Evolutionary conservation across 139 green algal species (phyloP).

Genomic region (Chlorella vulgaris): DNA sequence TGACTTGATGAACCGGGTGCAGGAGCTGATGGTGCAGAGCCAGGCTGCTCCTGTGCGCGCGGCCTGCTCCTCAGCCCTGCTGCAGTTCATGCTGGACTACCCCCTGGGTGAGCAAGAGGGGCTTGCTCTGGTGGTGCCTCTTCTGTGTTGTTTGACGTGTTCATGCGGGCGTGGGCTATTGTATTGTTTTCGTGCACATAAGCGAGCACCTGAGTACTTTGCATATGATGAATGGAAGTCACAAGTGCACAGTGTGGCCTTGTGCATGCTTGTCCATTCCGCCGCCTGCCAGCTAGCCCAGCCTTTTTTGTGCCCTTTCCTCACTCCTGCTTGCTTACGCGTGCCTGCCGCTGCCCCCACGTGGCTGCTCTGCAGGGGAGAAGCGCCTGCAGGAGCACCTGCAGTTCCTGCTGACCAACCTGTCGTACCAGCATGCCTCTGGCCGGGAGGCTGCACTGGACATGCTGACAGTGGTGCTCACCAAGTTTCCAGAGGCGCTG

Average conservation of each 20-base stretch:
- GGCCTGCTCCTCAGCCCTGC: slow-evolving; percentile 68
- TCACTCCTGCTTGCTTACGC: too few relatives aligned
- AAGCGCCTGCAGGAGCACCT: slow-evolving; percentile 78
- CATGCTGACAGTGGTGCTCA: slow-evolving; percentile 76
- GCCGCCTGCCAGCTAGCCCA: too few relatives aligned
- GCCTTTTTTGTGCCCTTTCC: too few relatives aligned
- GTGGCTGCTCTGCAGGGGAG: slow-evolving; percentile 30
- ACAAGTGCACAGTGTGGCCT: too few relatives aligned
- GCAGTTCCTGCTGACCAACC: slow-evolving; percentile 77
- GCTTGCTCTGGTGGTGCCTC: not conserved
- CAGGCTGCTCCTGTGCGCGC: slow-evolving; percentile 60
- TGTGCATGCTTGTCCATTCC: too few relatives aligned
- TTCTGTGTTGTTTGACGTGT: not conserved
- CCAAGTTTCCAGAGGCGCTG: slow-evolving; percentile 81
- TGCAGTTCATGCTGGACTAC: slow-evolving; percentile 96
- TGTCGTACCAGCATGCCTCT: slow-evolving; percentile 81
- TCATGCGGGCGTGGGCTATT: too few relatives aligned
- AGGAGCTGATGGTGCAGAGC: slow-evolving; percentile 55
- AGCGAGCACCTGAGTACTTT: too few relatives aligned
- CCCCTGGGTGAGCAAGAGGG: slow-evolving; percentile 67
- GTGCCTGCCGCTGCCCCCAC: not conserved
- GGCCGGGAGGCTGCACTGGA: slow-evolving; percentile 73
- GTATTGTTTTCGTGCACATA: too few relatives aligned
- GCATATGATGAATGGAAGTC: too few relatives aligned
- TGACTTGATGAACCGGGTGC: slow-evolving; percentile 86